Conservation (phyloP, 2,329 filamentous ascomycete genomes). For the Aspergillus unguis region DNA sequence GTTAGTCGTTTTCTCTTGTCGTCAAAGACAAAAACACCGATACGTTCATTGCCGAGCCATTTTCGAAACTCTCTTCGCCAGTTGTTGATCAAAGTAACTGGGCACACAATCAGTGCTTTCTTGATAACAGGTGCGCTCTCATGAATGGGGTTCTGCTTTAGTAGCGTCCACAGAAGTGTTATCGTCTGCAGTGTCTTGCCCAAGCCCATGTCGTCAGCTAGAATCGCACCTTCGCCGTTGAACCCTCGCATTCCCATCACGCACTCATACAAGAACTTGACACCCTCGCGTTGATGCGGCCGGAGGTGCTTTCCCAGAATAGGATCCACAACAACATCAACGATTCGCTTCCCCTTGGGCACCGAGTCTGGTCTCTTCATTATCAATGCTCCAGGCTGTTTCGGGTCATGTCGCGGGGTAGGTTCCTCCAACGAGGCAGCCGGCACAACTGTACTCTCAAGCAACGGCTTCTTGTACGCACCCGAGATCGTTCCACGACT, state of each 20-base stretch:
- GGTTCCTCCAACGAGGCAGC: constrained; percentile 48
- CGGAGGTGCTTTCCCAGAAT: constrained; percentile 60
- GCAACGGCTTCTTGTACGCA: constrained; percentile 61
- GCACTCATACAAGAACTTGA: constrained; percentile 70
- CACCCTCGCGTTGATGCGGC: constrained; percentile 66
- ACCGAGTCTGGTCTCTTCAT: constrained; percentile 60
- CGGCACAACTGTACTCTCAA: constrained; percentile 51
- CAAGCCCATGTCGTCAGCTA: constrained; percentile 73
- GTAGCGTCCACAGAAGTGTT: constrained; percentile 65
- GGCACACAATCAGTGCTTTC: constrained; percentile 70
- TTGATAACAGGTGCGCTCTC: constrained; percentile 60
- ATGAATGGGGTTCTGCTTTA: constrained; percentile 68
- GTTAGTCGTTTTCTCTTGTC: constrained; percentile 59
- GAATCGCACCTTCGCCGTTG: constrained; percentile 65
- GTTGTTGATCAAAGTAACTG: constrained; percentile 68
- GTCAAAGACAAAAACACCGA: constrained; percentile 66
- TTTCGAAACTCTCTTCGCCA: constrained; percentile 72
- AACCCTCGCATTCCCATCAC: constrained; percentile 69
- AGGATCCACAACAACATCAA: constrained; percentile 71
- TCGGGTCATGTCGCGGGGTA: constrained; percentile 64
- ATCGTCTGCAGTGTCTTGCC: constrained; percentile 74
- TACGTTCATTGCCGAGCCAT: constrained; percentile 68
- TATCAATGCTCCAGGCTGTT: constrained; percentile 57
- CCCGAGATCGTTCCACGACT: constrained; percentile 43
- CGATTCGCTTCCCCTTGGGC: constrained; percentile 61